Percentiles rank a stretch among this genome's conserved stretches.
Evolutionary conservation across 1,284 basidiomycete genomes (phyloP).

Genomic region (Irpex sp.): DNA sequence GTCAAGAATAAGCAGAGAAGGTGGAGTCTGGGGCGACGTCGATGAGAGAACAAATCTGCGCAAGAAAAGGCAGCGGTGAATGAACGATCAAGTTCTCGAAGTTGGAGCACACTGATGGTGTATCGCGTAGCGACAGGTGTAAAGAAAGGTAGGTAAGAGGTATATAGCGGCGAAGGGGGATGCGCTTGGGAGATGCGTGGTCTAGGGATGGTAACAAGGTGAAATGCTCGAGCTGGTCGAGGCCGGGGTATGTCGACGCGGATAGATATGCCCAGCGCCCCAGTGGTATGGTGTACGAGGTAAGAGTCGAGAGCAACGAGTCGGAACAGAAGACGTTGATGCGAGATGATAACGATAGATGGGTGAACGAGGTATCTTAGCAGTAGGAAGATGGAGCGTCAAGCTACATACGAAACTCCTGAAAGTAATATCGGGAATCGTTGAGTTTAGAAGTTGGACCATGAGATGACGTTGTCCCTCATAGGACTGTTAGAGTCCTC

Average conservation of each 20-base stretch:
- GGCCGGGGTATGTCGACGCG: background rate
- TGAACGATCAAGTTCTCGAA: background rate
- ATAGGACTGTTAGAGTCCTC: conserved; percentile 29
- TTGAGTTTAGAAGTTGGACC: conserved; percentile 54
- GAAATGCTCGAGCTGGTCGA: background rate
- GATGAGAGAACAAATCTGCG: background rate
- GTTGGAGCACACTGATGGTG: background rate
- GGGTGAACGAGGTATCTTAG: background rate
- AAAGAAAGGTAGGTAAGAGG: background rate
- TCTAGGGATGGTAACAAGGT: background rate
- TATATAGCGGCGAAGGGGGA: background rate
- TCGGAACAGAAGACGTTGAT: background rate
- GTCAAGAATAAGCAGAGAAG: background rate
- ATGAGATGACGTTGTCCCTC: conserved; percentile 52
- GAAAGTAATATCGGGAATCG: background rate
- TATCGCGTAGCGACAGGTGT: background rate
- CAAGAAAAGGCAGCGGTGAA: background rate
- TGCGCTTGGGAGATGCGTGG: background rate
- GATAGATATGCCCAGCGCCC: background rate
- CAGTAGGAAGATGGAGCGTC: background rate
- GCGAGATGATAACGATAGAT: background rate
- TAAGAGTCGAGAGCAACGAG: background rate
- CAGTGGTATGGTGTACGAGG: background rate
- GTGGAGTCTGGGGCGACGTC: background rate
- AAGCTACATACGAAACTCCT: background rate